Base-by-base conservation (phyloP, 1,284 basidiomycete genomes). In the Chalciporus piperatoides region DNA sequence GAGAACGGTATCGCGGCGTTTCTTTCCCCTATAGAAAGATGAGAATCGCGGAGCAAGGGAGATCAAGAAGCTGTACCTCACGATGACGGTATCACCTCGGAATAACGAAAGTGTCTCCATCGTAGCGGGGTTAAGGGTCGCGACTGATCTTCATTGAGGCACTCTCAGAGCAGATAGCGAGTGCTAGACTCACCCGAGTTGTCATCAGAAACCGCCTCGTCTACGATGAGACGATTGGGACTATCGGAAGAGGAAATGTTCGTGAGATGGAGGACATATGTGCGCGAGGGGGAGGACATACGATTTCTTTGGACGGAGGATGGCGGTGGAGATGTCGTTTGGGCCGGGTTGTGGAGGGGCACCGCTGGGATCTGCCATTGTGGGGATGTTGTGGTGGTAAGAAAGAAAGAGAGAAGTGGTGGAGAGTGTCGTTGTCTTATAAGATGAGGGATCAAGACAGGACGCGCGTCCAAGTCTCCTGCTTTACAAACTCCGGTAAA, bases 101-200 rank as follows among this genome's bases (percentile, higher is more conserved):
- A 99, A 99, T 46, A 99, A 82, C 52, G 86, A 85, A 41, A 99
- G 83, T 17, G 81, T 74, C 72, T 99, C 97, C 96, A 99, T 98
- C 43, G 97, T 99, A 35, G 86, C 87, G 45, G 96, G 93, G 74
- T 96, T 92, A 39, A 99, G 78, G 36, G 92, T 95, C 43, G 94
- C 95, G 57, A 97, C 95, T 84, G 44, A 44, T 28, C 28, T 11
- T 8, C 24, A 45, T 53, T 46, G 15, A 46, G 50, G 30, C 12
- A 55, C 52, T 28, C 24, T 6, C 19, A 24, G 14, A 3, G 35
- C 14, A 19, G n/a, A 19, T 11, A 39, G n/a, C 24, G 32, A 28
- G 15, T 15, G 6, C 9, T 10, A 15, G 33, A 60, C 79, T 64
- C 59, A 85, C 90, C 89, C 69, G 90, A 93, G 75, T 93, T 97